phyloP scores from a whole-genome alignment of 192 early-diverging fungal species.

The Hyaloraphidium curvatum region DNA sequence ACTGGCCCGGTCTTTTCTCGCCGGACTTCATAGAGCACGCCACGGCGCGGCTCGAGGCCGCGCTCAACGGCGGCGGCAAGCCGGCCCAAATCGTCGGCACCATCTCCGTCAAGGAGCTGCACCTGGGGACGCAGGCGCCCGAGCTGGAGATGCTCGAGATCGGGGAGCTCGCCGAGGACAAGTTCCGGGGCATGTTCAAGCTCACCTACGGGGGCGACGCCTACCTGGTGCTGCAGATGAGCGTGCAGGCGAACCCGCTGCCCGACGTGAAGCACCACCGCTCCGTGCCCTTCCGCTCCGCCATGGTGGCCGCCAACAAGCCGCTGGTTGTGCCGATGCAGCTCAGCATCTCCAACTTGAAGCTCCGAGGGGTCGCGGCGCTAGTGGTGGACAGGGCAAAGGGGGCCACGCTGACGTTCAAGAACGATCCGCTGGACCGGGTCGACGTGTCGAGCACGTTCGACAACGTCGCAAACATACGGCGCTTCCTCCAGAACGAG shows the following conservation, averaged over 20 bases:
- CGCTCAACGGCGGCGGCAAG: conserved; percentile 86
- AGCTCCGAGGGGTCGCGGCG: conserved; percentile 76
- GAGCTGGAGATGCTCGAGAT: conserved; percentile 97
- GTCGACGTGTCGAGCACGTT: conserved; percentile 94
- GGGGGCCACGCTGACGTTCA: conserved; percentile 91
- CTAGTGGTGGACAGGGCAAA: conserved; percentile 83
- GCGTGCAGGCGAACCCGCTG: conserved; percentile 81
- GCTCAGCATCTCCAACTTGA: conserved; percentile 70
- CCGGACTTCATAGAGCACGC: conserved; percentile 74
- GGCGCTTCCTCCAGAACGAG: conserved; percentile 66
- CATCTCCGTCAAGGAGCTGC: conserved; percentile 78
- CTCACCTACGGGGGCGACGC: conserved; percentile 87
- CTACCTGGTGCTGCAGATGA: conserved; percentile 71
- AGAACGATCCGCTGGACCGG: conserved; percentile 87
- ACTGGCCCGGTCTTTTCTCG: conserved; percentile 86
- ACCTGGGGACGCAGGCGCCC: conserved; percentile 92
- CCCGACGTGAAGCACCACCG: conserved; percentile 8
- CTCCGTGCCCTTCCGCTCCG: conserved; percentile 35
- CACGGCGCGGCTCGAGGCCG: conserved; percentile 60
- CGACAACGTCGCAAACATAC: conserved; percentile 74
- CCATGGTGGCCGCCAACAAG: conserved; percentile 70
- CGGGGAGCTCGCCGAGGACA: conserved; percentile 80
- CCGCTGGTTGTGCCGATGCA: conserved; percentile 94
- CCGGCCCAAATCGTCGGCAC: conserved; percentile 81
- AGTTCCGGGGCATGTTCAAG: conserved; percentile 90